Conservation (phyloP, 805 yeast genomes). For the Yamadazyma laniorum region DNA sequence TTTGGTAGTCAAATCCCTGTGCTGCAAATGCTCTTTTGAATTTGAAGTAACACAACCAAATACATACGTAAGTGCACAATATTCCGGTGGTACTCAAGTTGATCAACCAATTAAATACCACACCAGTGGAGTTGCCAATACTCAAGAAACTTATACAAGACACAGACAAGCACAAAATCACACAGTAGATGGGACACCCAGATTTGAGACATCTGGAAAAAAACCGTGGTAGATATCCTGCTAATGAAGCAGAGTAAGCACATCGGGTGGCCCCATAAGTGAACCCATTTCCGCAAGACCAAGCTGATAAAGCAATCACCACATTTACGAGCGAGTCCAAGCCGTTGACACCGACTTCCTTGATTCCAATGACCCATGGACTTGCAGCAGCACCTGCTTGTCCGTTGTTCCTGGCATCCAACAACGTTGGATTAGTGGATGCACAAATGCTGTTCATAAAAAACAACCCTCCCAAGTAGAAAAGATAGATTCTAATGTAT, state of each 20-base stretch:
- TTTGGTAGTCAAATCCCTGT: slow-evolving; percentile 22
- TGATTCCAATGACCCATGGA: slow-evolving; percentile 40
- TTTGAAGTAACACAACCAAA: slow-evolving; percentile 33
- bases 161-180: slow-evolving; percentile 19
- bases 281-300: slow-evolving; percentile 39
- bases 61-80: slow-evolving; percentile 27
- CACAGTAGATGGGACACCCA: slow-evolving; percentile 35
- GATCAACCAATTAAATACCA: slow-evolving; percentile 37
- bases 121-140: slow-evolving; percentile 23
- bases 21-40: slow-evolving; percentile 27
- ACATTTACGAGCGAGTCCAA: slow-evolving; percentile 36
- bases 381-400: slow-evolving; percentile 40
- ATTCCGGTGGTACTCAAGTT: slow-evolving; percentile 36
- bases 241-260: slow-evolving; percentile 33
- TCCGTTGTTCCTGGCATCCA: slow-evolving; percentile 21
- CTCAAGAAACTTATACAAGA: slow-evolving; percentile 31
- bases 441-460: slow-evolving; percentile 35
- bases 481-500: slow-evolving; percentile 32
- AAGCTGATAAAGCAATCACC: slow-evolving; percentile 32
- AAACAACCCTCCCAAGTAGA: slow-evolving; percentile 38
- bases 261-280: slow-evolving; percentile 36
- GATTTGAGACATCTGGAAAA: slow-evolving; percentile 31
- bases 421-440: slow-evolving; percentile 30
- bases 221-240: slow-evolving; percentile 34
- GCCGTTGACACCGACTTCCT: slow-evolving; percentile 33